Evolutionary conservation across 192 early-diverging fungal genomes (phyloP), one percentile per base, ranked within the genome.

Genomic region (Anaeromyces robustus): DNA sequence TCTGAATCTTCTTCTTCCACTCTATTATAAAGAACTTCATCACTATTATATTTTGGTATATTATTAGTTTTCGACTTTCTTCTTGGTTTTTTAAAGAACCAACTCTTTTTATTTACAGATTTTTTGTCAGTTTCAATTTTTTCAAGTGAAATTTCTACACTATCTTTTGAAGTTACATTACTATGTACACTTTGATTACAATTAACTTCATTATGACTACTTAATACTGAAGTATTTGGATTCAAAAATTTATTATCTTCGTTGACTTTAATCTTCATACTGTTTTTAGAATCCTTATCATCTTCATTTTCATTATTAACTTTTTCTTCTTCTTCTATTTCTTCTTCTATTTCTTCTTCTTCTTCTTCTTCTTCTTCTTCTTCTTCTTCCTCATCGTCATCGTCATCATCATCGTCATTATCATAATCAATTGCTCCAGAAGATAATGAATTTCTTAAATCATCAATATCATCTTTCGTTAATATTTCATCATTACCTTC

Each of bases 291-390:
- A 85, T 22, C 59, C 88, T 30, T 80, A 86, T 34, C 80, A 81
- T 84, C 26, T 86, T 90, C 80, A 86, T 86, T 81, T 88, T 88
- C 30, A 86, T 34, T 12, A 34, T 34, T 34, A 34, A 7, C 12
- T 7, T 34, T 34, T 7, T 81, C 83, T 82, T 87, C 11, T 83
- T 86, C 80, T 89, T 90, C 86, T 84, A 84, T 37, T 59, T 85
- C 29, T 86, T 86, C 43, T 78, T 91, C 83, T 86, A 83, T 41
- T 30, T 87, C 34, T 80, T 83, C 29, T 87, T 87, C 17, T 89
- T 91, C 80, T 79, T 88, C 30, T 85, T 85, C 19, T 41, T 37
- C 2, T 28, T 37, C 32, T 29, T 11, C 30, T 59, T 37, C 80
- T 79, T n/a, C 29, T 30, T 82, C 19, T n/a, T 87, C 80, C 85